A percentile compares a stretch with the other conserved stretches of the same genome.
phyloP scores from a whole-genome alignment of 2,329 filamentous ascomycete species.

The Pseudogymnoascus sp. region DNA sequence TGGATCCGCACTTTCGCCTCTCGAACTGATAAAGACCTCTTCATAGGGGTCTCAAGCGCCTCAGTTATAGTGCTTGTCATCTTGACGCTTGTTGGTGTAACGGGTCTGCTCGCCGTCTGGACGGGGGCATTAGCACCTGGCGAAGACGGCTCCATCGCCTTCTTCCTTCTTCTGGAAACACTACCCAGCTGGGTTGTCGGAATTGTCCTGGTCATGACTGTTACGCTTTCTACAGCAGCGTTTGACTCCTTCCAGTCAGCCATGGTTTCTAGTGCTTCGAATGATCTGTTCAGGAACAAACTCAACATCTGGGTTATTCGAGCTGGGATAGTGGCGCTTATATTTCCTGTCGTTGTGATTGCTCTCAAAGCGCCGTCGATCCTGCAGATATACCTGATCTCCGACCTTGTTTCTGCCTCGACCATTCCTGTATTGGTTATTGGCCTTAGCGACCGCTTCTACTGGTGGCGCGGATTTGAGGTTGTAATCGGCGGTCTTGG shows the following conservation, averaged over 20 bases:
- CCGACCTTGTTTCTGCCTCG: constrained; percentile 70
- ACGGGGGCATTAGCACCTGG: constrained; percentile 60
- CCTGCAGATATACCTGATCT: constrained; percentile 76
- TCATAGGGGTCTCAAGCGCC: constrained; percentile 66
- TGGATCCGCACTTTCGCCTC: constrained; percentile 82
- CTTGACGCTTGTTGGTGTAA: constrained; percentile 64
- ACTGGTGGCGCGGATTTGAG: constrained; percentile 76
- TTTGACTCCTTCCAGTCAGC: constrained; percentile 78
- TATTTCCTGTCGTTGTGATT: constrained; percentile 67
- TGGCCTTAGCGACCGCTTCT: constrained; percentile 59
- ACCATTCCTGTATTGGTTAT: constrained; percentile 69
- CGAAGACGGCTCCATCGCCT: constrained; percentile 61
- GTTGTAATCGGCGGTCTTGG: constrained; percentile 72
- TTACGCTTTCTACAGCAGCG: constrained; percentile 67
- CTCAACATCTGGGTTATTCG: constrained; percentile 72
- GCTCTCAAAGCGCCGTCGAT: constrained; percentile 69
- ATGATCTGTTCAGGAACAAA: constrained; percentile 78
- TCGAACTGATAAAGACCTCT: constrained; percentile 70
- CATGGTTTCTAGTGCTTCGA: constrained; percentile 79
- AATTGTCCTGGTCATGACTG: constrained; percentile 73
- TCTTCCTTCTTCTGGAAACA: constrained; percentile 67
- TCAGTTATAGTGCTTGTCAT: constrained; percentile 60
- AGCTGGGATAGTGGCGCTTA: constrained; percentile 61
- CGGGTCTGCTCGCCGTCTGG: constrained; percentile 73
- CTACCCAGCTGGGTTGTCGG: constrained; percentile 78